These are phyloP conservation scores for Nigrospora oryzae DNA, from an alignment of 2,329 filamentous ascomycete genomes.

Conservation along the genomic window DNA sequence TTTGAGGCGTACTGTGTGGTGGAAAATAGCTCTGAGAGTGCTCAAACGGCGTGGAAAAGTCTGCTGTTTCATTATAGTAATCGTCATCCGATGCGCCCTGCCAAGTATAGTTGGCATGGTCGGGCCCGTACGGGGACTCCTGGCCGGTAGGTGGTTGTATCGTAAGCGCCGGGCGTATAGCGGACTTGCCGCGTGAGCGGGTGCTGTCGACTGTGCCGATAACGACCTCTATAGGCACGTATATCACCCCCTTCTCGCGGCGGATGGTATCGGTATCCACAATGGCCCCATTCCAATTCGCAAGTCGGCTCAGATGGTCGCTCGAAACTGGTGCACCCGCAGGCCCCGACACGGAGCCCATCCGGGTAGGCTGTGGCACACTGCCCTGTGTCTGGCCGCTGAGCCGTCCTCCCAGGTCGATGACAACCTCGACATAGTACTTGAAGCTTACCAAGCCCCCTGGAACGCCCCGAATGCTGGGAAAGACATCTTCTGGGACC, in stretches of 20 bases:
- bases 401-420: conserved; percentile 84
- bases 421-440: conserved; percentile 86
- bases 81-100: conserved; percentile 20
- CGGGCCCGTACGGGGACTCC: conserved; percentile 8
- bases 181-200: conserved; percentile 16
- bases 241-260: conserved; percentile 86
- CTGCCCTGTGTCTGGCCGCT: conserved; percentile 42
- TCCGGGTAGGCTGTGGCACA: conserved; percentile 30
- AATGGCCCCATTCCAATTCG: conserved; percentile 58
- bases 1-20: conserved; percentile 17
- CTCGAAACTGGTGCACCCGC: conserved; percentile 16
- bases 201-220: conserved; percentile 76
- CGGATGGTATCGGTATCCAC: conserved; percentile 81
- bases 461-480: conserved; percentile 82
- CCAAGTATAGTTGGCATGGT: conserved; percentile 18
- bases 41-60: conserved; percentile 7
- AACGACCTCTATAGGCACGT: conserved; percentile 75
- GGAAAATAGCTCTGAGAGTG: conserved; percentile 16
- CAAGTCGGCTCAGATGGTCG: conserved; percentile 33
- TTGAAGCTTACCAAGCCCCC: conserved; percentile 93
- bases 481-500: conserved; percentile 84
- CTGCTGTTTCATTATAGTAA: conserved; percentile 9
- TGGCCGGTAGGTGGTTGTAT: conserved; percentile 11
- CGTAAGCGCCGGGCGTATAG: conserved; percentile 11
- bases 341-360: conserved; percentile 25